Evolutionary conservation across 768 basidiomycete species (phyloP), one percentile per base, ranked within the genome.

Genomic region (Suillus cothurnatus): DNA sequence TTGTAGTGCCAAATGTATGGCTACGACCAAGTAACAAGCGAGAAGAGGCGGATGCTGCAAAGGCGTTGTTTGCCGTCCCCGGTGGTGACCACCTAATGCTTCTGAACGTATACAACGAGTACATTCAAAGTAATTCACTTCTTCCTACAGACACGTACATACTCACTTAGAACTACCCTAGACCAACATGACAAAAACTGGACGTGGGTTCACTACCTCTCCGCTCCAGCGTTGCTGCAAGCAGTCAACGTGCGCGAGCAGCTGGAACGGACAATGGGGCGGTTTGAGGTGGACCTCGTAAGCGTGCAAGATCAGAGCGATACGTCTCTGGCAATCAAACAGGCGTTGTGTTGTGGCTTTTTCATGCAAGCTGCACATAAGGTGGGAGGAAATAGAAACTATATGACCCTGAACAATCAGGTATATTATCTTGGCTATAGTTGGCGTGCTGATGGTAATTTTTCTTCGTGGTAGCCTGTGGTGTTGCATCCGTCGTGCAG

Each of bases 361-460:
- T 99, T 98, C 80, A 98, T 97, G 97, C 97, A 98, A 74, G 88
- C 94, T 15, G 97, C 96, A 8, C 95, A 97, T 77, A 93, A 93
- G 75, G 95, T 96, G 73, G 93, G 94, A 4, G 93, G 94, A 74
- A 95, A 94, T 77, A 87, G 89, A 3, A 85, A 84, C 62, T 99
- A 99, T 73, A 67, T 90, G 67, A 99, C 96, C 0, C 89, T 97
- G 65, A 99, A 98, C 75, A 92, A 96, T 69, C 96, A 97, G 81
- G 92, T 87, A 67, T 23, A 85, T 73, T 23, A 41, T 12, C 17
- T 23, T 26, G 26, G 1, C 11, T 28, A n/a, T 6, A 17, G 50
- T 38, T 49, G 31, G 34, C 5, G 23, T 53, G 21, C 50, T 69
- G 52, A 64, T 53, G 11, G 28, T 6, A 53, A 15, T 34, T 43